Conservation (phyloP, 176 grass and related monocot genomes). For the Tillandsia fasciculata region DNA sequence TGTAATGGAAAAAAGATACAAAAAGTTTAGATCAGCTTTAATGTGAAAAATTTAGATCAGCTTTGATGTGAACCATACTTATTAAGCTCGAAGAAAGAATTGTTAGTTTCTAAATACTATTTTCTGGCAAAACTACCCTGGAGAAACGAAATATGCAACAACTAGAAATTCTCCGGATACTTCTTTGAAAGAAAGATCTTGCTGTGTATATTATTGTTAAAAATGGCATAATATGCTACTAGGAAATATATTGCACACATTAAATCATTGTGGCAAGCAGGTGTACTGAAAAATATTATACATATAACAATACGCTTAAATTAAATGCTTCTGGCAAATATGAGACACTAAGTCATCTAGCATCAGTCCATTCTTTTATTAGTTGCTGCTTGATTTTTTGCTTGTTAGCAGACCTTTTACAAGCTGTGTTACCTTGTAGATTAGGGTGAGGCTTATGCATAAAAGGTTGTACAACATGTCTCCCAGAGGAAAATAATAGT, state of each 20-base stretch:
- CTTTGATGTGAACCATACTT: not conserved
- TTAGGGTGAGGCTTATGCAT: not conserved
- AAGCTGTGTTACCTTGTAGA: not conserved
- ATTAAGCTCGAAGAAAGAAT: not conserved
- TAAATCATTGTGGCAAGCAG: too few relatives aligned
- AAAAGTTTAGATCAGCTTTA: conserved; percentile 1
- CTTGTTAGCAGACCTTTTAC: not conserved
- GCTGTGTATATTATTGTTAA: not conserved
- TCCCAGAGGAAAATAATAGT: not conserved
- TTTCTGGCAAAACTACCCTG: not conserved
- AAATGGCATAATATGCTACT: not conserved
- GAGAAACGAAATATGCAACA: too few relatives aligned
- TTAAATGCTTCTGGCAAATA: too few relatives aligned
- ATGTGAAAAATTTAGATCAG: not conserved
- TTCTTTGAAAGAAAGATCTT: not conserved
- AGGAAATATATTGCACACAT: too few relatives aligned
- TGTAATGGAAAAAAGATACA: conserved; percentile 20
- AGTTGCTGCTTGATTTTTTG: not conserved
- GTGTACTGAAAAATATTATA: too few relatives aligned
- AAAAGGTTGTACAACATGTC: not conserved
- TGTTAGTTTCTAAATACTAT: not conserved
- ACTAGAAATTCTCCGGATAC: not conserved
- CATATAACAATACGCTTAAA: too few relatives aligned
- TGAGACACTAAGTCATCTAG: not conserved
- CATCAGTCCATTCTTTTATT: not conserved